Evolutionary conservation across 176 grass and related monocot genomes (phyloP), one percentile per base, ranked within the genome.

Genomic region (Carex myosuroides): DNA sequence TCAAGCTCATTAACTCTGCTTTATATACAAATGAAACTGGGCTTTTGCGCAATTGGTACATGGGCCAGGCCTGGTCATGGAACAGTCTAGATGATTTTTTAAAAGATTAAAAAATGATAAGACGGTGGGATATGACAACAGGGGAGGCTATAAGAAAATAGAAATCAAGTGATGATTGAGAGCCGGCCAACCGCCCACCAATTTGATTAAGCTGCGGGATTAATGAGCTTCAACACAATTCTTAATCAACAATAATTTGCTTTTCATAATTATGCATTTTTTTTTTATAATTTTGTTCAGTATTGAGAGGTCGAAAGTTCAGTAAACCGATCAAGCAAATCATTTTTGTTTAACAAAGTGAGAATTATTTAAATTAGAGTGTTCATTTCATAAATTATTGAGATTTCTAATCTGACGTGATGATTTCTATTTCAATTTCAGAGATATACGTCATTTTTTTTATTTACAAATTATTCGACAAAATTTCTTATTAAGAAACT

Each of bases 161-260:
- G 14, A 83, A 65, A 55, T 30, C 13, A 60, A 35, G 24, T 76
- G 20, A 70, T 77, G 6, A 83, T 87, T 86, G 80, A 80, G 59
- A 65, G 91, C 90, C 91, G 91, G 56, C 91, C 90, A 92, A 94
- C 91, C 87, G 83, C 87, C 90, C 91, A 46, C 44, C 33, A 33
- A 60, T 87, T 89, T 85, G 62, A 86, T 89, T 76, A 69, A 87
- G 20, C 0, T 30, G 56, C 17, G 78, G 12, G 57, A 64, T 62
- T 88, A 64, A 88, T 88, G 86, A 64, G 22, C 22, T 63, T 88
- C 24, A 88, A 35, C 81, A 88, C 86, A 88, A 33, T 70, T 13
- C 41, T 59, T 8, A 59, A n/a, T 46, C 32, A 55, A 35, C 55
- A 35, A 26, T 75, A 83, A 41, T 59, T 69, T 65, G 16, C 29